Conservation (phyloP, 202 grass and related monocot genomes). For the Panicum hallii region DNA sequence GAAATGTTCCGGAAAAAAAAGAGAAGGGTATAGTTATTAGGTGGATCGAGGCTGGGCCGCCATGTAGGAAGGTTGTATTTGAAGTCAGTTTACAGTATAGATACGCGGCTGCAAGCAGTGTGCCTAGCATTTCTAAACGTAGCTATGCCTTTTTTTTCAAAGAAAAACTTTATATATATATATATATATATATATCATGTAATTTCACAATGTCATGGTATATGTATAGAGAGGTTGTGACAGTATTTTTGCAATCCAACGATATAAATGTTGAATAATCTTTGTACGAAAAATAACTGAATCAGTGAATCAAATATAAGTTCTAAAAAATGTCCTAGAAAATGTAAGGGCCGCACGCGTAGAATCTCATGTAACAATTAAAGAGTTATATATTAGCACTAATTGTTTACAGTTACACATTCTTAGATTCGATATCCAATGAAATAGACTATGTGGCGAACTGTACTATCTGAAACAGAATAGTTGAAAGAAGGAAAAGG, state of each 20-base stretch:
- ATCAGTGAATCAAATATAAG: background rate
- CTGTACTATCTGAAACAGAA: conserved; percentile 18
- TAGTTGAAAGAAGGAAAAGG: conserved; percentile 12
- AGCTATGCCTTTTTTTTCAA: background rate
- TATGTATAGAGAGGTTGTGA: background rate
- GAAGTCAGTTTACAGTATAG: background rate
- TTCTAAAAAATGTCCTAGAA: background rate
- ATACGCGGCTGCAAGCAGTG: background rate
- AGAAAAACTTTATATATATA: background rate
- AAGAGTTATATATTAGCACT: background rate
- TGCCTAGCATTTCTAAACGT: background rate
- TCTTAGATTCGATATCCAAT: conserved; percentile 15
- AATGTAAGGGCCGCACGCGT: background rate
- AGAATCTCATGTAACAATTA: background rate
- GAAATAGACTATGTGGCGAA: background rate
- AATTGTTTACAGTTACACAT: background rate
- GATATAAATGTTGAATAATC: background rate
- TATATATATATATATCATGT: too few relatives aligned
- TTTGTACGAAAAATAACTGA: background rate
- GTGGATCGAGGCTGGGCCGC: too few relatives aligned
- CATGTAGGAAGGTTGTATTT: background rate
- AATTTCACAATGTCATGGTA: background rate
- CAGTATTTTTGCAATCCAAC: background rate
- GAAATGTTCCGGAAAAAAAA: background rate
- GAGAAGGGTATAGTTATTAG: background rate